These are phyloP conservation scores for Yamadazyma endophytica DNA, from an alignment of 805 yeast species.

Conservation along the genomic window DNA sequence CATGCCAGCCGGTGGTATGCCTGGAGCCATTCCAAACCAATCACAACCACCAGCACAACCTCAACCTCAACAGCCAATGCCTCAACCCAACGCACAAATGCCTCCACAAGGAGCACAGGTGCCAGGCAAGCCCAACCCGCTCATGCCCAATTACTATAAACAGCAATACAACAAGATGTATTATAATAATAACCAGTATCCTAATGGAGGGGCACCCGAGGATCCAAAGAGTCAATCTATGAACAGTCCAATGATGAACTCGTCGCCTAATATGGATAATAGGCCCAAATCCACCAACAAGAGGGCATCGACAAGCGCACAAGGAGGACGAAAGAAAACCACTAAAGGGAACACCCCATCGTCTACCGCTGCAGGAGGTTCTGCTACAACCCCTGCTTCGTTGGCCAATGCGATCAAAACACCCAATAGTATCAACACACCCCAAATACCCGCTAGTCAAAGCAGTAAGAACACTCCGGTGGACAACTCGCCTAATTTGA, in stretches of 20 bases:
- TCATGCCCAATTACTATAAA: slow-evolving; percentile 2
- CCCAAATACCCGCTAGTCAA: slow-evolving; percentile 31
- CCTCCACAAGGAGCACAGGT: neutral
- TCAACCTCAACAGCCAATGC: slow-evolving; percentile 1
- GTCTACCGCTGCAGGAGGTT: slow-evolving; percentile 23
- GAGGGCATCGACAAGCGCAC: slow-evolving; percentile 13
- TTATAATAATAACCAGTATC: slow-evolving; percentile 11
- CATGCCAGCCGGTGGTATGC: neutral
- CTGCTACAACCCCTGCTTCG: slow-evolving; percentile 35
- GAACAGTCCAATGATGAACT: slow-evolving; percentile 5
- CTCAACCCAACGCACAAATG: slow-evolving; percentile 1
- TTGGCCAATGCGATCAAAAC: slow-evolving; percentile 38
- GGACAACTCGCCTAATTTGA: slow-evolving; percentile 32
- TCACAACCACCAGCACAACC: slow-evolving; percentile 1
- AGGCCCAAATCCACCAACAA: slow-evolving; percentile 4
- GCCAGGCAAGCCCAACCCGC: slow-evolving; percentile 4
- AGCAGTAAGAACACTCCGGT: slow-evolving; percentile 40
- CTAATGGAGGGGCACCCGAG: slow-evolving; percentile 5
- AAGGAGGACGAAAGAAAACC: slow-evolving; percentile 17
- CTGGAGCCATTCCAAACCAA: neutral
- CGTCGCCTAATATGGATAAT: slow-evolving; percentile 20
- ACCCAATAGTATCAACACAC: slow-evolving; percentile 41
- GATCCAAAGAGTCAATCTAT: slow-evolving; percentile 3
- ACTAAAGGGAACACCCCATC: slow-evolving; percentile 30
- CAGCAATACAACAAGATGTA: slow-evolving; percentile 1